Base-by-base conservation (phyloP, 2,329 filamentous ascomycete genomes). In the Colletotrichum costaricense region DNA sequence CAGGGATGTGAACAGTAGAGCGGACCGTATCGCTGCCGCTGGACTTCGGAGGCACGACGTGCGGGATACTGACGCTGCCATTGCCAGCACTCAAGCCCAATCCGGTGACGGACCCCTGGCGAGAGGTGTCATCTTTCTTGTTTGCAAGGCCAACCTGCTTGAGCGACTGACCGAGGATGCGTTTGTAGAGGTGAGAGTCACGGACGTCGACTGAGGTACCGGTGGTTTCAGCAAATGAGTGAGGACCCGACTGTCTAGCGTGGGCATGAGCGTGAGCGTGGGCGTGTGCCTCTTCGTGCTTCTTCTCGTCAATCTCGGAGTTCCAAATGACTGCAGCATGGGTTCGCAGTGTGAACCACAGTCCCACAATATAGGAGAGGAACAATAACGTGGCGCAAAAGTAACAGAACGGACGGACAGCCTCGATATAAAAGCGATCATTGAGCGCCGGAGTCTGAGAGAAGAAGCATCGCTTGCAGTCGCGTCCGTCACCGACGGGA, bases 291-390 rank as follows among this genome's bases (percentile, higher is more conserved):
- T 92, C 89, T 14, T 91, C 89, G 54, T 90, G 86, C 78, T 91
- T 92, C 84, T 95, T 95, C 83, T 95, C 93, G 52, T 95, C 93
- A 3, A 88, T 81, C 75, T 98, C 95, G 9, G 90, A 93, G 78
- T 95, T 97, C 97, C 97, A 99, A 76, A 99, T 99, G 58, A 98
- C 93, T 5, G 97, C 95, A 4, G 97, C 97, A 80, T 99, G 97
- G 0, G 97, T 99, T 75, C 97, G 90, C 24, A 99, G 89, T 1
- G 97, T 99, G 83, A 99, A 99, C 88, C 97, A 94, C 16, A 99
- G 87, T 28, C 97, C 97, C 73, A 98, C 97, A 46, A 97, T 87
- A 80, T 99, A 99, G 1, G 95, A 97, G 33, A 98, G 86, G 84
- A 99, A 98, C 16, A 99, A 87, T 79, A 97, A 88, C 4, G 92